Conservation (phyloP, 2,329 filamentous ascomycete species). For the Arthrobotrys conoides region DNA sequence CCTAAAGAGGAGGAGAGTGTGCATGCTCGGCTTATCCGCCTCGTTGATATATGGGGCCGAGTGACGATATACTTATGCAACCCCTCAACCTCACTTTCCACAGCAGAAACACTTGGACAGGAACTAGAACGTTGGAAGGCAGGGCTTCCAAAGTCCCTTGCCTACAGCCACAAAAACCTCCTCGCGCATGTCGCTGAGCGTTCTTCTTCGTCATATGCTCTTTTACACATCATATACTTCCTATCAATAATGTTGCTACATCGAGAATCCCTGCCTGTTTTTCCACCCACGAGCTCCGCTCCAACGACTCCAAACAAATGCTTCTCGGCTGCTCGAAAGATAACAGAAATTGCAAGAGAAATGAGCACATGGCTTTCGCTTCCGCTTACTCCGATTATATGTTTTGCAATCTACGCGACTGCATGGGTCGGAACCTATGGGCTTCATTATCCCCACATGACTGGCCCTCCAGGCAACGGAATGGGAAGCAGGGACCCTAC, state of each 20-base stretch:
- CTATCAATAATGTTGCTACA: conserved; percentile 79
- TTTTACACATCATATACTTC: conserved; percentile 77
- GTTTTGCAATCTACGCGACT: conserved; percentile 78
- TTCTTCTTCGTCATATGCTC: conserved; percentile 76
- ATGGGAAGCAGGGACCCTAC: conserved; percentile 63
- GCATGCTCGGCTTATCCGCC: conserved; percentile 69
- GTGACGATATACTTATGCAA: conserved; percentile 68
- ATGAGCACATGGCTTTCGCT: conserved; percentile 75
- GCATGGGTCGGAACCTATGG: conserved; percentile 78
- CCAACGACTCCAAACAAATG: conserved; percentile 73
- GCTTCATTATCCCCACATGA: conserved; percentile 78
- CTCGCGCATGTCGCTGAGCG: conserved; percentile 77
- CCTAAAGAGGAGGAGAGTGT: conserved; percentile 69
- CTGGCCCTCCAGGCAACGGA: conserved; percentile 59
- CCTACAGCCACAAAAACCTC: conserved; percentile 74
- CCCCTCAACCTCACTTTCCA: conserved; percentile 65
- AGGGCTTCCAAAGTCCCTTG: conserved; percentile 74
- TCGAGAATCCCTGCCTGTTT: conserved; percentile 69
- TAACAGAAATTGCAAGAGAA: conserved; percentile 76
- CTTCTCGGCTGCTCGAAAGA: conserved; percentile 75
- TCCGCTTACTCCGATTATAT: conserved; percentile 77
- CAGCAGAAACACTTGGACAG: conserved; percentile 73
- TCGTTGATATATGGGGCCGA: conserved; percentile 69
- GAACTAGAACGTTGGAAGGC: conserved; percentile 71
- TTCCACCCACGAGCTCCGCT: conserved; percentile 56